phyloP scores from a whole-genome alignment of 345 rosid genomes.

The Corymbia maculata region DNA sequence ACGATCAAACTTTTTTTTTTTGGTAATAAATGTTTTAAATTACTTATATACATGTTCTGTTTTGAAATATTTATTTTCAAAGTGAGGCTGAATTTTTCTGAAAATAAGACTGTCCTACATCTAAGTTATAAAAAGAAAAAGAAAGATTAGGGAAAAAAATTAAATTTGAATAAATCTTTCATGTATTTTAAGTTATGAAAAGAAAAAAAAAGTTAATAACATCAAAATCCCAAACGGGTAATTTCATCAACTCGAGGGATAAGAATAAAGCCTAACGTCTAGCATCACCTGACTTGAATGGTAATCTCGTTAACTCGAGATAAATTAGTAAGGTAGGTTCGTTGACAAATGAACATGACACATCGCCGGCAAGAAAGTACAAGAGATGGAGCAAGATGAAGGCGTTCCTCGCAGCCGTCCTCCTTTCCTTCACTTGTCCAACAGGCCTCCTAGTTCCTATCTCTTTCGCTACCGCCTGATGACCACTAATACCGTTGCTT shows the following conservation, averaged over 20 bases:
- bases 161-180: not conserved
- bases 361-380: not conserved
- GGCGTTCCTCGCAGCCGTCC: not conserved
- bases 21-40: no score
- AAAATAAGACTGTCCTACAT: not conserved
- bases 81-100: not conserved
- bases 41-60: not conserved
- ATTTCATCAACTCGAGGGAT: no score
- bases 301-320: not conserved
- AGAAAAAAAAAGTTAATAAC: not conserved
- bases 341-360: not conserved
- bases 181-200: no score
- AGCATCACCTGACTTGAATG: not conserved
- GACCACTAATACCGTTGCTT: not conserved
- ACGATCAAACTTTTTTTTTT: not conserved
- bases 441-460: not conserved
- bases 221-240: not conserved
- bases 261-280: no score
- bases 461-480: accelerated
- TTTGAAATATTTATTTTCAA: not conserved
- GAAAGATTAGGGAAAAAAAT: not conserved
- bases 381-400: not conserved
- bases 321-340: not conserved
- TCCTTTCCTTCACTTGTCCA: not conserved
- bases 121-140: not conserved